phyloP scores from a whole-genome alignment of 1,139 yeast genomes.

The Hyphopichia burtonii region DNA sequence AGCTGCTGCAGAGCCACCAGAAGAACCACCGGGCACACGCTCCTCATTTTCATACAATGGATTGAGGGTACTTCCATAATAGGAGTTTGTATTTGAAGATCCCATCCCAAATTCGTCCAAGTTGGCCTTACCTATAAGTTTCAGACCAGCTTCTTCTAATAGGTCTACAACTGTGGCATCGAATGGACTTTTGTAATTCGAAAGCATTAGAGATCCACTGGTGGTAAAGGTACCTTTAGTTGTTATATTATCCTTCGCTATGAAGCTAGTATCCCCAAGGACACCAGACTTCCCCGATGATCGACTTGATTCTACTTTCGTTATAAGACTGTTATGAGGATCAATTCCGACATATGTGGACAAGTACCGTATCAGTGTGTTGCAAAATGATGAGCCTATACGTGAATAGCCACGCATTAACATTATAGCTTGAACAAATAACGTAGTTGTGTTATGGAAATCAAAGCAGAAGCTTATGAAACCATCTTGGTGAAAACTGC shows the following conservation, averaged over 20 bases:
- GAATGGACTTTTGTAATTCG: constrained; percentile 68
- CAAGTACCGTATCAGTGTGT: neutral
- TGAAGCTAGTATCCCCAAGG: constrained; percentile 11
- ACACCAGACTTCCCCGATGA: neutral
- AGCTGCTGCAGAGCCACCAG: constrained; percentile 95
- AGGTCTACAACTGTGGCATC: constrained; percentile 70
- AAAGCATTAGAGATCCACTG: constrained; percentile 66
- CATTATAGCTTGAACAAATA: too few species aligned
- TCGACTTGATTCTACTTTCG: neutral
- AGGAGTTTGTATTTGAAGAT: constrained; percentile 56
- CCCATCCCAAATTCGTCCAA: constrained; percentile 99
- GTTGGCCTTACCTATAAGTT: constrained; percentile 79
- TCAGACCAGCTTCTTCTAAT: constrained; percentile 51
- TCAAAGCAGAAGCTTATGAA: neutral
- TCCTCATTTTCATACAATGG: constrained; percentile 49
- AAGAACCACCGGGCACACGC: constrained; percentile 81
- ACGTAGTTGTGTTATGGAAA: too few species aligned
- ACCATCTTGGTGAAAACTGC: neutral
- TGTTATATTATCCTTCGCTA: constrained; percentile 72
- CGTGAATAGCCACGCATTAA: too few species aligned
- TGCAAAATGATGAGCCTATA: too few species aligned
- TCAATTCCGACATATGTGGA: neutral
- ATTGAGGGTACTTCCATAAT: constrained; percentile 66
- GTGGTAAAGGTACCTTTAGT: constrained; percentile 68
- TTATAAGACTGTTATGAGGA: neutral